Evolutionary conservation across 192 early-diverging fungal genomes (phyloP), one percentile per base, ranked within the genome.

Genomic region (Coemansia sp.): DNA sequence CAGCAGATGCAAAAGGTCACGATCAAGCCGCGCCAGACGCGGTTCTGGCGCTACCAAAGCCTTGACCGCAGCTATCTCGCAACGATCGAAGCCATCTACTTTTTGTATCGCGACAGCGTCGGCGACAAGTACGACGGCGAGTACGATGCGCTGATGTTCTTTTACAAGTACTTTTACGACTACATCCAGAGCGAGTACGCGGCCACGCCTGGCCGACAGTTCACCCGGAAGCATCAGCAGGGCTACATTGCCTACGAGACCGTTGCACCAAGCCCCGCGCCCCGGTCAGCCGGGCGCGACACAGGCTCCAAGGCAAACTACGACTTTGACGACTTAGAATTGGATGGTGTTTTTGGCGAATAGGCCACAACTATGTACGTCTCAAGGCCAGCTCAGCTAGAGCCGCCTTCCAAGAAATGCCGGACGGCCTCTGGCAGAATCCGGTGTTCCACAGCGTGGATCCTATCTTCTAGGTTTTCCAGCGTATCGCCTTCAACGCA

Each of bases 41-140:
- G 85, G 42, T 98, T 95, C 58, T 98, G 92, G 92, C 73, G 94
- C 44, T 91, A 84, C 61, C 94, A 98, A 64, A 74, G 77, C 35
- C 73, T 81, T 25, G 80, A 80, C 16, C 81, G 85, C 12, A 64
- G 77, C 42, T 78, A 87, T 45, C 60, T 98, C 38, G 89, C 94
- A 0, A 97, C 94, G 2, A 94, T 97, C 32, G 94, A 97, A 60
- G 94, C 94, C 4, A 88, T 94, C 18, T 98, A 98, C 44, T 98
- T 86, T 58, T 82, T 94, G 46, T 90, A 85, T 66, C 77, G 83
- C 27, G 94, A 94, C 61, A 92, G 86, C 61, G 64, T 76, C 17
- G 64, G 66, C 27, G 27, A 16, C 32, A 44, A 51, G 1, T 91
- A 91, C 67, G 64, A 78, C 35, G 91, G 92, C 8, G 77, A 81